These are phyloP conservation scores for Debaryomyces prosopidis DNA, from an alignment of 805 yeast genomes.

Conservation along the genomic window DNA sequence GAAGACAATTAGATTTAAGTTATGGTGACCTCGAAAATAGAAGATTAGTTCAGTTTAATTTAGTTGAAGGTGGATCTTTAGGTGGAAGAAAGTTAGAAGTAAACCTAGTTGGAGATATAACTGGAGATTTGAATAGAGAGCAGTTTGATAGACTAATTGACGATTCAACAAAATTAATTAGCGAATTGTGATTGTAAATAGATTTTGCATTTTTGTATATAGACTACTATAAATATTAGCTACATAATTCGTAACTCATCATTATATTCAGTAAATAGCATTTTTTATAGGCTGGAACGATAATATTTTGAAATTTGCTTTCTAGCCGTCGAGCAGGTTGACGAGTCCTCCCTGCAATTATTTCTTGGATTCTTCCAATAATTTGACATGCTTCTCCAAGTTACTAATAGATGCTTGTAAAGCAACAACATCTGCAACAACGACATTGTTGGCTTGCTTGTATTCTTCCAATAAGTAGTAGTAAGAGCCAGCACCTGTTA, in stretches of 20 bases:
- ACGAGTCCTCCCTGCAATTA: background rate
- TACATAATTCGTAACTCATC: background rate
- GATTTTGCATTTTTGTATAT: conserved; percentile 3
- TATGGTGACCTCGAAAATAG: conserved; percentile 22
- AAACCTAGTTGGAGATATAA: conserved; percentile 42
- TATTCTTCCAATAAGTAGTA: conserved; percentile 78
- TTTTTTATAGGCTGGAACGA: background rate
- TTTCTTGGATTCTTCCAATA: conserved; percentile 46
- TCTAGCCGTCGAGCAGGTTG: conserved; percentile 1
- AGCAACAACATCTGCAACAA: conserved; percentile 71
- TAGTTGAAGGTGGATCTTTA: conserved; percentile 57
- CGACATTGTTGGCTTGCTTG: conserved; percentile 67
- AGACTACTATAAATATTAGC: background rate
- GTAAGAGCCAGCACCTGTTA: conserved; percentile 75
- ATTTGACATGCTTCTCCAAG: conserved; percentile 68
- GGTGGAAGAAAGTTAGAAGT: conserved; percentile 57
- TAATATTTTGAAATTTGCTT: background rate
- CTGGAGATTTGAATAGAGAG: conserved; percentile 16
- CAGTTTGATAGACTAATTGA: conserved; percentile 26
- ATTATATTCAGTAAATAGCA: background rate
- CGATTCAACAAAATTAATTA: conserved; percentile 12
- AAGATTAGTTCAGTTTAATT: conserved; percentile 40
- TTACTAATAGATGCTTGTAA: conserved; percentile 67
- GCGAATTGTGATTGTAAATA: conserved; percentile 4
- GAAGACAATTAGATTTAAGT: conserved; percentile 47